These are phyloP conservation scores for Rhodomyrtus psidioides DNA, from an alignment of 441 rosid species.

Conservation along the genomic window DNA sequence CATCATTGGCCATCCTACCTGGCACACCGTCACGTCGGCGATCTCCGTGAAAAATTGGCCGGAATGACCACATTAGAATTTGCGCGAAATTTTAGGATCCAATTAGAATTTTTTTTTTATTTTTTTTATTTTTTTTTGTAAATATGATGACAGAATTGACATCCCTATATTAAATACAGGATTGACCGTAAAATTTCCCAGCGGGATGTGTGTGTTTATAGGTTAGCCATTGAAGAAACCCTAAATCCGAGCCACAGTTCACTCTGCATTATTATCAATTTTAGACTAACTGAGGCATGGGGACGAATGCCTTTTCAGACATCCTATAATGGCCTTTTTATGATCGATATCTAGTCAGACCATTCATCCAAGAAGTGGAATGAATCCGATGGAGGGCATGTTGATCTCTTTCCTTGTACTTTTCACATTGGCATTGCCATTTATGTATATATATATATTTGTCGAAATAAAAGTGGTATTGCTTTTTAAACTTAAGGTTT, in stretches of 20 bases:
- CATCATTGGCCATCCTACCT: fast-evolving
- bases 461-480: neutral
- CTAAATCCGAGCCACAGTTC: neutral
- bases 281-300: neutral
- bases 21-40: fast-evolving
- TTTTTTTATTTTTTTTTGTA: too few relatives aligned
- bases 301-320: neutral
- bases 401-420: neutral
- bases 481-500: neutral
- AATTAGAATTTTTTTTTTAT: too few relatives aligned
- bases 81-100: neutral
- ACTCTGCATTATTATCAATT: neutral
- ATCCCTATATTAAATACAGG: neutral
- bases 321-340: neutral
- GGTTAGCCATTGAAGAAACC: neutral
- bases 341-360: neutral
- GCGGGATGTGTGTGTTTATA: neutral
- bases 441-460: neutral
- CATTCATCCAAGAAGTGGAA: neutral
- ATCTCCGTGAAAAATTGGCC: fast-evolving
- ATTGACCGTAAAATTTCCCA: neutral
- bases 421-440: neutral
- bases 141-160: fast-evolving
- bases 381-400: neutral
- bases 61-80: fast-evolving